Conservation (phyloP, 305 asterid species). For the Fraxinus ornus region DNA sequence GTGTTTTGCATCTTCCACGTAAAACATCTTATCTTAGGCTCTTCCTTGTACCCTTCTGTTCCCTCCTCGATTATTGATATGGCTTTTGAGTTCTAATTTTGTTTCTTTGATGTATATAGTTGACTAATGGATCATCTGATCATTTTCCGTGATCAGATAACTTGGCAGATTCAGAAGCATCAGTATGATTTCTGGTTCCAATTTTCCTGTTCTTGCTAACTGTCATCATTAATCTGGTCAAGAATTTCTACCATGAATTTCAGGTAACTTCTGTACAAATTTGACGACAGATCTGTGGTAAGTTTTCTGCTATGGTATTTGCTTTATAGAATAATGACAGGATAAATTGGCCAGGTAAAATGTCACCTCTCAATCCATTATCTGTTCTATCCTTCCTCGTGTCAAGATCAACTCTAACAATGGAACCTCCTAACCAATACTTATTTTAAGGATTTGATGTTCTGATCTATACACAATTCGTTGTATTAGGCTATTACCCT, state of each 20-base stretch:
- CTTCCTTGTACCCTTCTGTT: background rate
- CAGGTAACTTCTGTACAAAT: conserved; percentile 38
- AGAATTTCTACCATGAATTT: conserved; percentile 13
- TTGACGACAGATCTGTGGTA: conserved; percentile 59
- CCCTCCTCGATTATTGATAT: background rate
- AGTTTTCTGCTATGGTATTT: conserved; percentile 21
- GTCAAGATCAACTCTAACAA: background rate
- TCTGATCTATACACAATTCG: background rate
- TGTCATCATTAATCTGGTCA: background rate
- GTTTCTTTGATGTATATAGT: conserved; percentile 23
- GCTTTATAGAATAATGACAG: background rate
- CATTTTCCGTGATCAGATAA: conserved; percentile 33
- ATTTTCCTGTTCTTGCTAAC: background rate
- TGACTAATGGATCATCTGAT: conserved; percentile 10
- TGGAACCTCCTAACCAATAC: background rate
- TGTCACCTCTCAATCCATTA: background rate
- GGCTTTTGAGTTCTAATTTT: background rate
- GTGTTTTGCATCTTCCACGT: background rate
- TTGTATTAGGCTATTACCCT: background rate
- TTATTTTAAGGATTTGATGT: background rate
- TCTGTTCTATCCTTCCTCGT: background rate
- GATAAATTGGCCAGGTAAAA: background rate
- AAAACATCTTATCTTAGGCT: background rate
- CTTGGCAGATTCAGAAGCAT: conserved; percentile 29
- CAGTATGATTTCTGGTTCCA: conserved; percentile 29